A percentile compares a stretch with the other conserved stretches of the same genome.
These are phyloP conservation scores for Pneumocystis wakefieldiae DNA, from an alignment of 1,139 yeast species.

Conservation along the genomic window DNA sequence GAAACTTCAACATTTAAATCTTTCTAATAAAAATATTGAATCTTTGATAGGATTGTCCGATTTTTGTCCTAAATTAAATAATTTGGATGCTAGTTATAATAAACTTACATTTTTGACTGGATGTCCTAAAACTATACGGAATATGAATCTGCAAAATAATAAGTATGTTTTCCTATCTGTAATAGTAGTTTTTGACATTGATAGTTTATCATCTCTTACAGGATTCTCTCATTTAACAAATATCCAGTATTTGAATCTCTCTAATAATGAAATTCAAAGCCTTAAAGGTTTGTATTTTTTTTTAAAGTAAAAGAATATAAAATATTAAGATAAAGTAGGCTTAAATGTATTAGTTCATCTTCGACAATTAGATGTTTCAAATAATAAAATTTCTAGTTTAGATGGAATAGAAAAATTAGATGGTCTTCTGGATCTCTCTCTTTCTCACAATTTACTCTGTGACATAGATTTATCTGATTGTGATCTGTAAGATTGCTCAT, in stretches of 20 bases:
- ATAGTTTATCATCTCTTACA: conserved; percentile 21
- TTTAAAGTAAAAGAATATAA: neutral
- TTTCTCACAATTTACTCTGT: conserved; percentile 18
- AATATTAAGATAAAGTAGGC: conserved; percentile 17
- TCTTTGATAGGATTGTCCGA: conserved; percentile 24
- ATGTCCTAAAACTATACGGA: conserved; percentile 21
- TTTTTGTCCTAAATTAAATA: conserved; percentile 24
- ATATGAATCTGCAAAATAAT: conserved; percentile 22
- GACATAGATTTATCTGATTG: conserved; percentile 15
- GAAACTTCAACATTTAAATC: conserved; percentile 20
- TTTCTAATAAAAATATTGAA: conserved; percentile 21
- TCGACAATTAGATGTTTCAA: conserved; percentile 21
- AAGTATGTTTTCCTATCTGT: neutral
- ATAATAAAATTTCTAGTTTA: conserved; percentile 19
- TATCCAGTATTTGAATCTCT: conserved; percentile 22
- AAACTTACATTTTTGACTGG: conserved; percentile 25
- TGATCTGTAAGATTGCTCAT: neutral
- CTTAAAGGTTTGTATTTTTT: conserved; percentile 11
- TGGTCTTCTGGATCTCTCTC: conserved; percentile 21
- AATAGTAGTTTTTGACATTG: neutral
- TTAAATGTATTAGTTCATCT: conserved; percentile 21
- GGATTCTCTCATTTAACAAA: conserved; percentile 21
- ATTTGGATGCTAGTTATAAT: conserved; percentile 24
- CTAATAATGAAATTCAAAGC: conserved; percentile 23
- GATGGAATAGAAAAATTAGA: conserved; percentile 21